A percentile compares a stretch with the other conserved stretches of the same genome.
phyloP scores from a whole-genome alignment of 352 stramenopile species.

The Pythium pyrilobum region DNA sequence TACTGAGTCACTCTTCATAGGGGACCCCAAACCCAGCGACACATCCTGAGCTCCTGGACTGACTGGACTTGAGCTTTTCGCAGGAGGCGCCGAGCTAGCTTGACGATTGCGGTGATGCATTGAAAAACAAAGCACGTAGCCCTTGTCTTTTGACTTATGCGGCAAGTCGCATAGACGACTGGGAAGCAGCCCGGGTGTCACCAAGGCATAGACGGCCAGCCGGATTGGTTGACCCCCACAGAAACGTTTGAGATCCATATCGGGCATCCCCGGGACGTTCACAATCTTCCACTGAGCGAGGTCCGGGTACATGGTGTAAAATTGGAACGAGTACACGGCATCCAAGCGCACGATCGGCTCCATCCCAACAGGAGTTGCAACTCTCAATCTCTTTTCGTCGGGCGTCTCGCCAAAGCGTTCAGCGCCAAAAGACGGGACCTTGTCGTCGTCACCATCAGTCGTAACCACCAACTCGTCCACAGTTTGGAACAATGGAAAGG shows the following conservation, averaged over 20 bases:
- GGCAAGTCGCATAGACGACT: neutral
- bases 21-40: neutral
- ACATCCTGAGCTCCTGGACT: too few relatives aligned
- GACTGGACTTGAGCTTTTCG: neutral
- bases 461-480: slow-evolving; percentile 47
- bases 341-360: slow-evolving; percentile 29
- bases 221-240: slow-evolving; percentile 30
- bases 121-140: slow-evolving; percentile 48
- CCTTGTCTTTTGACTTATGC: slow-evolving; percentile 26
- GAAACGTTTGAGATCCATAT: slow-evolving; percentile 38
- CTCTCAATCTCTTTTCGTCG: slow-evolving; percentile 20
- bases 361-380: slow-evolving; percentile 10
- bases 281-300: slow-evolving; percentile 43
- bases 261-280: slow-evolving; percentile 32
- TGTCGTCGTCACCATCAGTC: neutral
- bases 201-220: slow-evolving; percentile 35
- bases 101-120: slow-evolving; percentile 23
- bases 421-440: slow-evolving; percentile 16
- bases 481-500: slow-evolving; percentile 48
- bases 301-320: slow-evolving; percentile 41
- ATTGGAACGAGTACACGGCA: slow-evolving; percentile 57
- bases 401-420: slow-evolving; percentile 32
- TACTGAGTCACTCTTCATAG: neutral
- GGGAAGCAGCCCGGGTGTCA: neutral
- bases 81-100: neutral